Evolutionary conservation across 805 yeast genomes (phyloP), one percentile per base, ranked within the genome.

Genomic region (baker's yeast (Saccharomyces cerevisiae)): DNA sequence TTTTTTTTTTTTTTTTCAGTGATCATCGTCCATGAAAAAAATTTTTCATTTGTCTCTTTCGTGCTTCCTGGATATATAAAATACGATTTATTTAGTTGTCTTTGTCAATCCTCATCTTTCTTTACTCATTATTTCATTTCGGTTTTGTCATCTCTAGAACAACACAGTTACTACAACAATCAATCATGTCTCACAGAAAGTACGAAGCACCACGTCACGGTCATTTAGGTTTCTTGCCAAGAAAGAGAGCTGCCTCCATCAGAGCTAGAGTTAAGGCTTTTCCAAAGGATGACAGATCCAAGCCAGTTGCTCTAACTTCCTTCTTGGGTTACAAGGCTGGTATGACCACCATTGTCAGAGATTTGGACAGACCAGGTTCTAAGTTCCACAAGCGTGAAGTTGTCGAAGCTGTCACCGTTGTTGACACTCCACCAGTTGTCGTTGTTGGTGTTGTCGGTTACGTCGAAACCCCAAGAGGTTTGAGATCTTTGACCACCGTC

Each of bases 131-230:
- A 3, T 32, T 13, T 14, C 6, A 5, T 17, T 6, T 36, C n/a
- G 6, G 4, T 17, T 17, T n/a, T 36, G 24, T 17, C 43, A 1
- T 6, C 17, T 17, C 2, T 24, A 36, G 43, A 36, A 36, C 2
- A 3, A 36, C 43, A 36, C 43, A 36, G 43, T 36, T 36, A 36
- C 11, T 36, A 36, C 43, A 17, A 53, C 36, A 36, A 48, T 52
- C 47, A 48, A 55, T 62, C 61, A 94, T 94, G 99, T 94, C 99
- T 78, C 99, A 94, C 94, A 89, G 99, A 87, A 94, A 94, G 87
- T 94, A 76, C 94, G 98, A 94, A 89, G 96, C 94, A 72, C 99
- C 99, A 84, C 90, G 99, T 84, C 98, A 94, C 91, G 99, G 99
- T 80, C 92, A 96, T 79, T 83, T 94, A 78, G 99, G 98, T 76